Conservation (phyloP, 169 alveolate species). For the Miamiensis avidus region DNA sequence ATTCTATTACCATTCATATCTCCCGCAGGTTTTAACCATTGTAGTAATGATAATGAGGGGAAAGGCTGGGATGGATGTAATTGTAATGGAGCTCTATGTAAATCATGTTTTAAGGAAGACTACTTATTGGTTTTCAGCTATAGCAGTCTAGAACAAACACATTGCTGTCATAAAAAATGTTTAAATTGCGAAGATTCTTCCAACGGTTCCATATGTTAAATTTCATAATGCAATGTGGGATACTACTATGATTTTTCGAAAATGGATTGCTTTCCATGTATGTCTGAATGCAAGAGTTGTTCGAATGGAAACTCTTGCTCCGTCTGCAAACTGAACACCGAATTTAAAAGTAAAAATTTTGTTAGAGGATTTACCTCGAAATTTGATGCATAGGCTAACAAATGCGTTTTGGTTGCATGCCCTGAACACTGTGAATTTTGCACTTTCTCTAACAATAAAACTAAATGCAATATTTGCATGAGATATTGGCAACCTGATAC, state of each 20-base stretch:
- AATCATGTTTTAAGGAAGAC: background rate
- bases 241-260: background rate
- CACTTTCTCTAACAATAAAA: background rate
- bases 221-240: background rate
- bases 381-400: background rate
- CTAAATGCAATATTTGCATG: background rate
- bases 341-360: too few species aligned
- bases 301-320: background rate
- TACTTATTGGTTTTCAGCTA: background rate
- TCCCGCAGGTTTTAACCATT: background rate
- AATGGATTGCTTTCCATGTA: background rate
- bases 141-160: background rate
- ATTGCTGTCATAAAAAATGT: background rate
- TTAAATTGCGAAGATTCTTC: background rate
- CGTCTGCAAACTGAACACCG: background rate
- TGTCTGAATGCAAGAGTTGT: background rate
- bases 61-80: background rate
- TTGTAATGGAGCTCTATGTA: background rate
- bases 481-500: background rate
- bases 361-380: background rate
- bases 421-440: background rate
- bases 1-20: too few species aligned
- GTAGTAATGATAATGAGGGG: background rate
- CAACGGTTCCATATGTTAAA: background rate
- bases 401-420: background rate